Evolutionary conservation across 768 basidiomycete genomes (phyloP).

Genomic region (Boletus tomentosulus): DNA sequence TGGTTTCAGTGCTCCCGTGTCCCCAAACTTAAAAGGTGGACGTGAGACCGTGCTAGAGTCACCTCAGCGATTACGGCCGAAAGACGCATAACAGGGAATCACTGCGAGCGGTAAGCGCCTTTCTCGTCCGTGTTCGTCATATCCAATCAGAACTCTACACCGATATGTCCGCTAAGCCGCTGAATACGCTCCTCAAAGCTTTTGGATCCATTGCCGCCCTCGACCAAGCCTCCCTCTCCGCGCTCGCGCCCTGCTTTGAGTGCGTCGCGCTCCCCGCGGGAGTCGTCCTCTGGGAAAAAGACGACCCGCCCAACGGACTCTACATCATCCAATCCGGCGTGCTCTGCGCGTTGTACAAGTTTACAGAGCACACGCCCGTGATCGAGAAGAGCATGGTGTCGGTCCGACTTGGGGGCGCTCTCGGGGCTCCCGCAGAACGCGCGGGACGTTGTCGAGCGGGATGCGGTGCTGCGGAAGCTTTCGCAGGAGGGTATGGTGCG

Average conservation of each 20-base stretch:
- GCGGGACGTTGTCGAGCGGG: constrained; percentile 75
- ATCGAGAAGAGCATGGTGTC: constrained; percentile 93
- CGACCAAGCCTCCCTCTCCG: constrained; percentile 52
- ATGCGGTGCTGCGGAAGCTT: constrained; percentile 79
- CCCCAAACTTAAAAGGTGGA: constrained; percentile 42
- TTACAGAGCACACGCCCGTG: constrained; percentile 58
- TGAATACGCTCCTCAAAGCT: constrained; percentile 70
- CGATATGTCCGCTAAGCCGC: constrained; percentile 53
- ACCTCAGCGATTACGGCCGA: constrained; percentile 63
- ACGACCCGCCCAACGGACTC: constrained; percentile 74
- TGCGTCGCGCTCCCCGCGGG: constrained; percentile 54
- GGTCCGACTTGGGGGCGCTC: constrained; percentile 49
- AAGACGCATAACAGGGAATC: constrained; percentile 57
- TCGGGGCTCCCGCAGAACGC: constrained; percentile 80
- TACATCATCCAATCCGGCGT: constrained; percentile 89
- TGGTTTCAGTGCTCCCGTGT: constrained; percentile 48
- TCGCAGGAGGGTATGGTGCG: constrained; percentile 50
- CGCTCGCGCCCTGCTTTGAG: constrained; percentile 70
- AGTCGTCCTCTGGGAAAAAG: constrained; percentile 68
- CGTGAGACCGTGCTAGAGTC: constrained; percentile 50
- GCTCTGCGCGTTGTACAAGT: constrained; percentile 77
- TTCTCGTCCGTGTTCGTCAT: not conserved
- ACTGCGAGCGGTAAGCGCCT: constrained; percentile 53
- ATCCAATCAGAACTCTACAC: constrained; percentile 5
- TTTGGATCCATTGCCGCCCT: constrained; percentile 71